Percentiles rank a stretch among this genome's conserved stretches.
Evolutionary conservation across 345 rosid genomes (phyloP).

Genomic region (Lepidium sativum): DNA sequence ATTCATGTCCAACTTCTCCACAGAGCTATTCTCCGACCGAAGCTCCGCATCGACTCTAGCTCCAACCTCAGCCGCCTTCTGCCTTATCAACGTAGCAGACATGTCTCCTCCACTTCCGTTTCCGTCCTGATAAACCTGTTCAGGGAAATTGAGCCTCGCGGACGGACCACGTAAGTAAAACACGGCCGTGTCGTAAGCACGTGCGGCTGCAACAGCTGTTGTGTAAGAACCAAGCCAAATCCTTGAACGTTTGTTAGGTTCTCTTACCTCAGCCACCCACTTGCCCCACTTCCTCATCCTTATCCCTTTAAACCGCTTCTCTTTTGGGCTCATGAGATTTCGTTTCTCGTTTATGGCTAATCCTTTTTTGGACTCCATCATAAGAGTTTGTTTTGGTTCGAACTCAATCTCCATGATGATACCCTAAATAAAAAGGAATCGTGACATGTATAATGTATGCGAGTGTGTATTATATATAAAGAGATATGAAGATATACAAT

Average conservation of each 20-base stretch:
- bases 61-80: slow-evolving; percentile 17
- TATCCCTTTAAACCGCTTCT: slow-evolving; percentile 42
- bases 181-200: slow-evolving; percentile 63
- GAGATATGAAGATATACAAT: background rate
- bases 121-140: background rate
- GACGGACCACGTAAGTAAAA: slow-evolving; percentile 49
- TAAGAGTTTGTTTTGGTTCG: background rate
- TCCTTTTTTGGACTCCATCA: background rate
- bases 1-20: slow-evolving; percentile 1
- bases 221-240: slow-evolving; percentile 65
- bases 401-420: background rate
- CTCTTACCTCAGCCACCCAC: slow-evolving; percentile 73
- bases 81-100: slow-evolving; percentile 7
- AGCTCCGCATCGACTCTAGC: slow-evolving; percentile 16
- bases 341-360: background rate
- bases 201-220: slow-evolving; percentile 56
- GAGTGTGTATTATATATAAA: background rate
- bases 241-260: slow-evolving; percentile 46
- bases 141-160: slow-evolving; percentile 46
- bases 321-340: background rate
- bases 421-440: too few species aligned
- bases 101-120: background rate
- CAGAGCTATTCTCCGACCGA: background rate
- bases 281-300: slow-evolving; percentile 79
- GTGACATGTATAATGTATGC: background rate